Conservation (phyloP, 495 filamentous ascomycete genomes). For the Lichina pygmaea region DNA sequence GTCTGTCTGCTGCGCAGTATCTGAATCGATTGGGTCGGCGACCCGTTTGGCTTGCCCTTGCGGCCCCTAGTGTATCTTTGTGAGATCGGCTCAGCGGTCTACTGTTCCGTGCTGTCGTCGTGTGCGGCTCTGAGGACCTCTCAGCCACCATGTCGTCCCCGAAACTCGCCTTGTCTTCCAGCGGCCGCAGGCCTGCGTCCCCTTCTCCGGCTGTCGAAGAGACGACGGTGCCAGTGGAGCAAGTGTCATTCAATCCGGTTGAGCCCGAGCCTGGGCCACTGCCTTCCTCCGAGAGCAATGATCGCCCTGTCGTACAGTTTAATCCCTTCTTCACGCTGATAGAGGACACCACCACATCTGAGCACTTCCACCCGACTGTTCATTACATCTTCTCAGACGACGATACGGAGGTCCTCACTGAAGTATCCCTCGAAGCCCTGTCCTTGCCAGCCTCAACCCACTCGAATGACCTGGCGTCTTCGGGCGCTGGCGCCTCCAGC, state of each 20-base stretch:
- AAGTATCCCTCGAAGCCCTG: slow-evolving; percentile 19
- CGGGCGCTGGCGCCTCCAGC: neutral
- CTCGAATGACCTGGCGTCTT: neutral
- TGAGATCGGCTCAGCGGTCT: no score
- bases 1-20: no score
- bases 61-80: no score
- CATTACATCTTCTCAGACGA: slow-evolving; percentile 84
- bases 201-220: neutral
- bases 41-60: no score
- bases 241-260: slow-evolving; percentile 6
- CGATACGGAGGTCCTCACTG: slow-evolving; percentile 33
- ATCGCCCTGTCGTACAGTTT: slow-evolving; percentile 17
- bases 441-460: neutral
- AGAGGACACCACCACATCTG: slow-evolving; percentile 23
- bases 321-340: slow-evolving; percentile 39
- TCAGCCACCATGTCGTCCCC: neutral
- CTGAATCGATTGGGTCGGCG: no score
- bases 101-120: no score
- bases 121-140: neutral
- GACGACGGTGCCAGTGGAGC: neutral
- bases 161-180: neutral
- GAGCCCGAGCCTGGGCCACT: slow-evolving; percentile 6
- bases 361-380: slow-evolving; percentile 48
- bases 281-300: no score
- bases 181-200: neutral